A percentile compares a stretch with the other conserved stretches of the same genome.
phyloP scores from a whole-genome alignment of 1,139 yeast species.

The Yamadazyma spencermartinsiae region DNA sequence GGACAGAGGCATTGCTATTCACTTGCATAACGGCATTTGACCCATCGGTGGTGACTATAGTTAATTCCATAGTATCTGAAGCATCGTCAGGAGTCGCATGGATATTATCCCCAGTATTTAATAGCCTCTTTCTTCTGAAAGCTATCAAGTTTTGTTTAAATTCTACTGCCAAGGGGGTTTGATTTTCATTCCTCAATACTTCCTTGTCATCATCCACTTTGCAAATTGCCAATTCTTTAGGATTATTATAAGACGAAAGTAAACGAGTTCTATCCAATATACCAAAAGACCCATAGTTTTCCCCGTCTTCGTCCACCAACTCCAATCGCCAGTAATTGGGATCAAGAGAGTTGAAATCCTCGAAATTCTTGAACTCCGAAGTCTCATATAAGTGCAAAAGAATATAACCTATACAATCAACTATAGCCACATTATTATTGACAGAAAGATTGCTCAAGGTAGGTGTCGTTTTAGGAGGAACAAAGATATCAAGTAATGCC shows the following conservation, averaged over 20 bases:
- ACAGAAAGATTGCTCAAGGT: constrained; percentile 35
- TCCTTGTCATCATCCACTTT: constrained; percentile 38
- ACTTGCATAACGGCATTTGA: constrained; percentile 7
- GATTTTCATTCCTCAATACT: constrained; percentile 35
- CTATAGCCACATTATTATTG: constrained; percentile 48
- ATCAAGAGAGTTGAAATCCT: constrained; percentile 29
- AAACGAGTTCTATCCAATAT: constrained; percentile 56
- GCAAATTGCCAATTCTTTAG: constrained; percentile 66
- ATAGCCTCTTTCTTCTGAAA: constrained; percentile 16
- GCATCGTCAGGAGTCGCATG: constrained; percentile 7
- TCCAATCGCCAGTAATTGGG: constrained; percentile 71
- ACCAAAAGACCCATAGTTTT: constrained; percentile 75
- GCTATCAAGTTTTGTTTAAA: constrained; percentile 27
- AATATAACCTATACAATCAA: constrained; percentile 65
- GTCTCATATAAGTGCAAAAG: constrained; percentile 32
- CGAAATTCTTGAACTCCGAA: constrained; percentile 7
- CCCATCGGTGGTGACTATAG: constrained; percentile 10
- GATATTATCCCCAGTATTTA: constrained; percentile 5
- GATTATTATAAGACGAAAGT: constrained; percentile 57
- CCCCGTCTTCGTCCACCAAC: constrained; percentile 78
- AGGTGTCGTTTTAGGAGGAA: constrained; percentile 38
- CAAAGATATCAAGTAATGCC: constrained; percentile 33
- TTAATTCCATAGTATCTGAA: constrained; percentile 8
- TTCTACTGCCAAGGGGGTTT: constrained; percentile 56
- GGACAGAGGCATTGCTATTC: constrained; percentile 24